Base-by-base conservation (phyloP, 2,329 filamentous ascomycete genomes). In the Thielaviopsis populi region DNA sequence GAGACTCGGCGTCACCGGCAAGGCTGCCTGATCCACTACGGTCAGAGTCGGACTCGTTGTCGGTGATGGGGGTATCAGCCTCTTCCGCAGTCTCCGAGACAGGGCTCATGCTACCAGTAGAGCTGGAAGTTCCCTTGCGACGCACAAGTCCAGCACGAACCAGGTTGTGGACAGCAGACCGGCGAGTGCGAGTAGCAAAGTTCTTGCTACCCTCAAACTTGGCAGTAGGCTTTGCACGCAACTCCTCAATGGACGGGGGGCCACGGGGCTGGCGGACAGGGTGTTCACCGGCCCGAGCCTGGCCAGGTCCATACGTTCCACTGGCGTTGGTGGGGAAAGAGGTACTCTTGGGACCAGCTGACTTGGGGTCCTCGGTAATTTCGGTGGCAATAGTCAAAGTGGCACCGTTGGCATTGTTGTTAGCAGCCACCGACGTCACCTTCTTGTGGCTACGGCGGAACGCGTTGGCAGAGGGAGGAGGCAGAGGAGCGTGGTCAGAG, bases 141-240 rank as follows among this genome's bases (percentile, higher is more conserved):
- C 94, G 88, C 71, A 91, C 89, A 67, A 94, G 82, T 17, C 92
- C 91, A 63, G 92, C 92, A 68, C 89, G 88, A 67, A 96, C 89
- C 60, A 99, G 82, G 72, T 91, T 96, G 77, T 91, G 86, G 54
- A 99, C 85, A 30, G 94, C 94, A 70, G 88, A 91, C 68, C 92
- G 90, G 66, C 94, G 90, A 71, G 95, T 91, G 67, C 94, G 91
- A 64, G 91, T 85, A 11, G 88, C 88, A 75, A 99, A 99, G 78
- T 99, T 99, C 83, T 96, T 86, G 84, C 92, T 96, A 27, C 92
- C 94, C 74, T 97, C 92, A 68, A 92, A 84, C 77, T 91, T 96
- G 69, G 89, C 86, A 8, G 92, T 97, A 1, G 94, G 94, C 76
- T 91, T 94, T 22, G 86, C 82, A 71, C 87, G 83, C 66, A 99